These are phyloP conservation scores for Linum usitatissimum DNA, from an alignment of 345 rosid genomes.

Conservation along the genomic window DNA sequence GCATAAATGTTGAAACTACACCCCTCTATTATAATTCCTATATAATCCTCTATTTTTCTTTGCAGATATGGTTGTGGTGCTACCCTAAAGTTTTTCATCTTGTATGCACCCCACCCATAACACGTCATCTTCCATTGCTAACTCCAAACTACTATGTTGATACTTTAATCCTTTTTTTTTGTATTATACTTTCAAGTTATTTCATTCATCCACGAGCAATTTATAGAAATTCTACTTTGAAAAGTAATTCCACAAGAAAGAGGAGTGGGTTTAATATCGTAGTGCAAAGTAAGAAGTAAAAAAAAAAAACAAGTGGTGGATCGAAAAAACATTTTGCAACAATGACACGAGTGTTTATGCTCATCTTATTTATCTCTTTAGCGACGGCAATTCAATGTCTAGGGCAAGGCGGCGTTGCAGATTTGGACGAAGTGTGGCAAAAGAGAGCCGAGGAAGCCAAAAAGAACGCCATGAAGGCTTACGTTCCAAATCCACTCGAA, in stretches of 20 bases:
- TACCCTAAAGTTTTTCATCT: background rate
- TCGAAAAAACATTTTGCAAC: no score
- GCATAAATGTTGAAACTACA: no score
- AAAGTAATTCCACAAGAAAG: background rate
- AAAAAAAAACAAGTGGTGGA: background rate
- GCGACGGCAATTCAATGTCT: constrained; percentile 4
- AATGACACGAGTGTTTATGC: background rate
- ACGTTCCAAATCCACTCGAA: background rate
- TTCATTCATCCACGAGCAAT: background rate
- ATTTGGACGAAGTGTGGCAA: constrained; percentile 33
- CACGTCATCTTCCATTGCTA: background rate
- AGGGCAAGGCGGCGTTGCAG: constrained; percentile 14
- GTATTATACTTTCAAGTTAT: no score
- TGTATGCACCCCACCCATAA: background rate
- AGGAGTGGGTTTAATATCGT: background rate
- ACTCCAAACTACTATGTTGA: background rate
- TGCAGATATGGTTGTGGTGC: background rate
- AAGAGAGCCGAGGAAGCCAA: constrained; percentile 28
- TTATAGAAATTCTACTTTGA: no score
- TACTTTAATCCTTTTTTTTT: no score
- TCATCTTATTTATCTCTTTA: constrained; percentile 7
- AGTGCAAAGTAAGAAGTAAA: background rate
- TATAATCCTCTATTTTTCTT: background rate
- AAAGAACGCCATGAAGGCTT: constrained; percentile 16
- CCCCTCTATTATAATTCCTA: background rate